Conservation (phyloP, 2,329 filamentous ascomycete genomes). For the Coleophoma cylindrospora region DNA sequence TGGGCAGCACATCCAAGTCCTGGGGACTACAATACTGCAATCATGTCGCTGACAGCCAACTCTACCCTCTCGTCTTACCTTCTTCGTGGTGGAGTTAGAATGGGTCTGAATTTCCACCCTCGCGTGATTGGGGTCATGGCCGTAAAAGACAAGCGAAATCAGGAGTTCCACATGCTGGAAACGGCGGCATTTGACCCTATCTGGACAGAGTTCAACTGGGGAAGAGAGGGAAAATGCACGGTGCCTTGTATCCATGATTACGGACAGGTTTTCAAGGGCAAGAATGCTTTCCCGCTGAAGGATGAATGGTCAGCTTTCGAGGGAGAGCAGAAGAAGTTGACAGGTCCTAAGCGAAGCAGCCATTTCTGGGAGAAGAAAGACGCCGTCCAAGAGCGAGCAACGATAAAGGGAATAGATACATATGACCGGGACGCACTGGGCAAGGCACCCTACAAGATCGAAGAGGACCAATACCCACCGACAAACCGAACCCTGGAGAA, state of each 20-base stretch:
- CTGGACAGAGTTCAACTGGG: constrained; percentile 52
- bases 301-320: constrained; percentile 50
- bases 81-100: constrained; percentile 47
- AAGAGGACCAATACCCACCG: constrained; percentile 47
- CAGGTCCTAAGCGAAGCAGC: constrained; percentile 13
- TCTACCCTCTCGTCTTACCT: constrained; percentile 49
- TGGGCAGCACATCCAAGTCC: constrained; percentile 47
- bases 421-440: constrained; percentile 19
- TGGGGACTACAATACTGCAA: constrained; percentile 52
- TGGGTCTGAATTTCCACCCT: constrained; percentile 54
- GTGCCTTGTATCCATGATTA: constrained; percentile 50
- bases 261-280: constrained; percentile 44
- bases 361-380: constrained; percentile 22
- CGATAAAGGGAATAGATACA: constrained; percentile 11
- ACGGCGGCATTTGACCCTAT: constrained; percentile 51
- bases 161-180: constrained; percentile 51
- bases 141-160: constrained; percentile 47
- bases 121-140: constrained; percentile 50
- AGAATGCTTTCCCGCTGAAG: constrained; percentile 34
- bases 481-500: constrained; percentile 50
- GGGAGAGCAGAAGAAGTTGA: constrained; percentile 33
- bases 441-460: constrained; percentile 38
- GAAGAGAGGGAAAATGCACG: constrained; percentile 43
- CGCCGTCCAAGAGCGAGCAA: constrained; percentile 8
- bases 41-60: constrained; percentile 51